A percentile compares a stretch with the other conserved stretches of the same genome.
Evolutionary conservation across 2,329 filamentous ascomycete genomes (phyloP).

Genomic region (Calonectria leucothoes): DNA sequence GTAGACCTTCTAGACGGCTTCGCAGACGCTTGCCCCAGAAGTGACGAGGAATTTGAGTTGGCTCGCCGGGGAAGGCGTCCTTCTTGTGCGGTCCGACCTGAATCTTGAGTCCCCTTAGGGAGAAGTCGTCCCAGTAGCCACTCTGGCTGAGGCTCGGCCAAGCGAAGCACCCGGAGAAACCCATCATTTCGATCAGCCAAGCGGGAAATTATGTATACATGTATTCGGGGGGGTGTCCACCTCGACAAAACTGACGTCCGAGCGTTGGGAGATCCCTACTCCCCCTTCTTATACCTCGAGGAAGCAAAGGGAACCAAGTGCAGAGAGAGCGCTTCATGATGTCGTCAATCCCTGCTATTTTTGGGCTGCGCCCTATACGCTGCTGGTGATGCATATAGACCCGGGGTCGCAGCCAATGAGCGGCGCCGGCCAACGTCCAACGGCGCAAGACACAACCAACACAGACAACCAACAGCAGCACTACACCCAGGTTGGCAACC

Average conservation of each 20-base stretch:
- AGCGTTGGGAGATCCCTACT: constrained; percentile 29
- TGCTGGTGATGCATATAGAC: background rate
- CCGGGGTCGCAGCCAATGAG: background rate
- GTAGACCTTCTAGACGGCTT: constrained; percentile 26
- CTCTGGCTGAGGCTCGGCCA: constrained; percentile 34
- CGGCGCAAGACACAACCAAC: background rate
- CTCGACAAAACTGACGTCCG: constrained; percentile 27
- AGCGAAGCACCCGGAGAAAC: constrained; percentile 29
- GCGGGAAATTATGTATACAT: constrained; percentile 23
- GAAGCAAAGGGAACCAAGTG: background rate
- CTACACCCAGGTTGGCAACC: background rate
- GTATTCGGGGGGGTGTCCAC: too few relatives aligned
- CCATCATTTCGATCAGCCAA: constrained; percentile 41
- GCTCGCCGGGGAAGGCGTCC: constrained; percentile 16
- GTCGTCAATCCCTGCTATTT: background rate
- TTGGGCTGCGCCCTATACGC: background rate
- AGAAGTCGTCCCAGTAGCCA: constrained; percentile 39
- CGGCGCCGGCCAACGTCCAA: background rate
- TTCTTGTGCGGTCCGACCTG: constrained; percentile 25
- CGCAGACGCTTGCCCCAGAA: constrained; percentile 38
- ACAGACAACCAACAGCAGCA: background rate
- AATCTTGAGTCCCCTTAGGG: constrained; percentile 36
- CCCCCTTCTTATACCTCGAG: constrained; percentile 19
- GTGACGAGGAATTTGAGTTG: constrained; percentile 23
- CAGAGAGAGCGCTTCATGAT: background rate